Conservation (phyloP, 306 rosid genomes). For the Gleditsia sinensis region DNA sequence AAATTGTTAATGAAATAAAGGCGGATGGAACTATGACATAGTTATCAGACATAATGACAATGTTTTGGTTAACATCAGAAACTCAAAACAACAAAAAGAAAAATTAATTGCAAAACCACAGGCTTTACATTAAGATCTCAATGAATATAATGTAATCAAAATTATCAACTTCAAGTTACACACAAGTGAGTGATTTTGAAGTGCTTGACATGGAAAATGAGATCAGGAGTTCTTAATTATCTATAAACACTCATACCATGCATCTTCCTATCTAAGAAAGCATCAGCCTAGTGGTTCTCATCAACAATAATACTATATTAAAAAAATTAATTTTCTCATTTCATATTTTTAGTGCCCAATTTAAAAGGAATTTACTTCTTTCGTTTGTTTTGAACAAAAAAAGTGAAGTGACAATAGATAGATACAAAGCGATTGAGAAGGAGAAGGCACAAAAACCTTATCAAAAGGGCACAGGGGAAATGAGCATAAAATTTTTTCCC, state of each 20-base stretch:
- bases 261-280: no score
- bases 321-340: background rate
- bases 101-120: slow-evolving; percentile 31
- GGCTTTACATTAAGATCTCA: slow-evolving; percentile 6
- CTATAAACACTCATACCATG: slow-evolving; percentile 19
- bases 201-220: slow-evolving; percentile 10
- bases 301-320: background rate
- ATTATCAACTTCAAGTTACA: background rate
- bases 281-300: no score
- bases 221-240: slow-evolving; percentile 13
- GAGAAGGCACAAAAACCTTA: slow-evolving; percentile 62
- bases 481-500: slow-evolving; percentile 13
- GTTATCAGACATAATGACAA: no score
- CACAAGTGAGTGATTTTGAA: background rate
- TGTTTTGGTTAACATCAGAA: no score
- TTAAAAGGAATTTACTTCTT: slow-evolving; percentile 14
- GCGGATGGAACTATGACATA: no score
- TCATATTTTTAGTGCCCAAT: slow-evolving; percentile 16
- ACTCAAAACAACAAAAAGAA: no score
- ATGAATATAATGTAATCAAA: slow-evolving; percentile 9
- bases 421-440: background rate
- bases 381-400: slow-evolving; percentile 5
- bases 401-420: slow-evolving; percentile 3
- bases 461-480: slow-evolving; percentile 79
- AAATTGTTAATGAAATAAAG: no score